Percentiles rank a stretch among this genome's conserved stretches.
Conservation (phyloP, 305 asterid species). For the Plantago lanceolata region DNA sequence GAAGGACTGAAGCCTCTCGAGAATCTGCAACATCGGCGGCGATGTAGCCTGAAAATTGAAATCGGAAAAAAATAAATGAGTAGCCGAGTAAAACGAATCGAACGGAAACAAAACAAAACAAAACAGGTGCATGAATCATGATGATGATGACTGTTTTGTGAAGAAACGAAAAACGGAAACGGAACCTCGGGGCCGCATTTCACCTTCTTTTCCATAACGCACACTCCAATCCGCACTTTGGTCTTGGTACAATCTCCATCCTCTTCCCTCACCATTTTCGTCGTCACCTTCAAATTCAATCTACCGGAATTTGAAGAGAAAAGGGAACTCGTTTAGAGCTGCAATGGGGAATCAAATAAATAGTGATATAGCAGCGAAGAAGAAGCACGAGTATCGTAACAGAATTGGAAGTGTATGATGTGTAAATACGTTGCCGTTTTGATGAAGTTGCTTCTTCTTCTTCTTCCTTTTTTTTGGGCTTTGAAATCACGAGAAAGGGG, state of each 20-base stretch:
- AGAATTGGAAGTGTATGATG: background rate
- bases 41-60: conserved; percentile 49
- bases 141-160: too few relatives aligned
- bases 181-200: conserved; percentile 97
- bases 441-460: too few relatives aligned
- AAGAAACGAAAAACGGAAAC: conserved; percentile 39
- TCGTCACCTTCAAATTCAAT: conserved; percentile 23
- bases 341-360: conserved; percentile 17
- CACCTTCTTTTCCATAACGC: conserved; percentile 99
- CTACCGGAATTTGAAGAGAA: too few relatives aligned
- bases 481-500: conserved; percentile 3
- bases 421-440: conserved; percentile 28
- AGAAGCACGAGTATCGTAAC: conserved; percentile 41
- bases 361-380: conserved; percentile 25
- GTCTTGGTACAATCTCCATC: conserved; percentile 12
- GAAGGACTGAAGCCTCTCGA: conserved; percentile 76
- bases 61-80: too few relatives aligned
- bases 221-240: conserved; percentile 77
- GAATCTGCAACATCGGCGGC: conserved; percentile 84
- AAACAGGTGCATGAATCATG: too few relatives aligned
- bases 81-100: too few relatives aligned
- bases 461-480: background rate
- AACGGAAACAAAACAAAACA: too few relatives aligned
- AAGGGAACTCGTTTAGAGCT: too few relatives aligned
- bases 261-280: conserved; percentile 17